Evolutionary conservation across 2,329 filamentous ascomycete genomes (phyloP).

Genomic region (Beauveria asiatica): DNA sequence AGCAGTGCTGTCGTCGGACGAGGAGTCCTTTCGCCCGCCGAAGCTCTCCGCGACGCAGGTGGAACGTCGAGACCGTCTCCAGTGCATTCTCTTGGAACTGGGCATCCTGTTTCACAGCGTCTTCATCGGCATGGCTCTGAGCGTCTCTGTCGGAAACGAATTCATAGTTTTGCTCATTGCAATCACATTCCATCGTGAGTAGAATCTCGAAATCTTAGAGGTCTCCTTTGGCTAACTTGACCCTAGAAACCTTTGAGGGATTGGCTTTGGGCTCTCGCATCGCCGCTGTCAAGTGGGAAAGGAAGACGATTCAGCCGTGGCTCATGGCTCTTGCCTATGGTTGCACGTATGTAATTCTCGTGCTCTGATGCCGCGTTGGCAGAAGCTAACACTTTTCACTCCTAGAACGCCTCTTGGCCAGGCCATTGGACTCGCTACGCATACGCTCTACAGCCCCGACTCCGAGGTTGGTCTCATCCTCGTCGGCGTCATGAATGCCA

Average conservation of each 20-base stretch:
- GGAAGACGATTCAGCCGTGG: constrained; percentile 40
- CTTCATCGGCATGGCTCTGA: constrained; percentile 79
- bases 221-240: constrained; percentile 6
- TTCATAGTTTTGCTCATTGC: constrained; percentile 74
- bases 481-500: constrained; percentile 67
- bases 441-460: constrained; percentile 59
- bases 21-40: constrained; percentile 17
- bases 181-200: constrained; percentile 61
- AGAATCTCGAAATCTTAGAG: too few species aligned
- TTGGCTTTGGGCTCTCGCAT: constrained; percentile 58
- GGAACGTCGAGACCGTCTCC: constrained; percentile 57
- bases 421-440: constrained; percentile 61
- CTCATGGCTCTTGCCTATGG: constrained; percentile 51
- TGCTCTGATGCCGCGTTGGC: not conserved
- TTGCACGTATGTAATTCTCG: constrained; percentile 32
- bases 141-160: constrained; percentile 64
- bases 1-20: not conserved
- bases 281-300: constrained; percentile 40
- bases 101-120: constrained; percentile 58
- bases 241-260: constrained; percentile 40
- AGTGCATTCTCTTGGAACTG: constrained; percentile 70
- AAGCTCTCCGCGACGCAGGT: constrained; percentile 43
- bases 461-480: constrained; percentile 59
- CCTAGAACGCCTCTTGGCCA: constrained; percentile 57
- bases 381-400: constrained; percentile 9